Conservation (phyloP, 2,329 filamentous ascomycete genomes). For the Hymenoscyphus fraxineus region DNA sequence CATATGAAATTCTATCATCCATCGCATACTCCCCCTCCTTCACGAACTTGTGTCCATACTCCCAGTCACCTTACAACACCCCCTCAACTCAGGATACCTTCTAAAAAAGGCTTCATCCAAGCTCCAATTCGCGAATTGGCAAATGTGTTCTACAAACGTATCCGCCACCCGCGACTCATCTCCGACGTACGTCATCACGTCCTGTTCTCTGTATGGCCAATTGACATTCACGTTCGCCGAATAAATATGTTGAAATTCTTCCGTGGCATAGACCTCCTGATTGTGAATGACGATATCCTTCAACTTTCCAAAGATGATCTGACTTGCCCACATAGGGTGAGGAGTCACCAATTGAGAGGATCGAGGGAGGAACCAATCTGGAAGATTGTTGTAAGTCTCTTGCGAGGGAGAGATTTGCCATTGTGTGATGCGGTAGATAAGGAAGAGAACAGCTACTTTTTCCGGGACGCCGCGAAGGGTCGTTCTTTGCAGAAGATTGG, state of each 20-base stretch:
- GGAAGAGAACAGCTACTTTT: slow-evolving; percentile 21
- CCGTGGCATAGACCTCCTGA: slow-evolving; percentile 38
- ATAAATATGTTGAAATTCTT: slow-evolving; percentile 38
- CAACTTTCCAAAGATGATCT: slow-evolving; percentile 37
- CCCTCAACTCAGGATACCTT: slow-evolving; percentile 28
- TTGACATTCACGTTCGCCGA: slow-evolving; percentile 36
- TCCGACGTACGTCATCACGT: slow-evolving; percentile 23
- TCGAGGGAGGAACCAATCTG: slow-evolving; percentile 24
- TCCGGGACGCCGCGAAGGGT: slow-evolving; percentile 19
- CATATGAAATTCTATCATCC: not conserved
- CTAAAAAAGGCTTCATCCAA: slow-evolving; percentile 26
- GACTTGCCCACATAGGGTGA: slow-evolving; percentile 35
- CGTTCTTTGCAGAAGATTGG: slow-evolving; percentile 26
- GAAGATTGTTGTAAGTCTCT: slow-evolving; percentile 24
- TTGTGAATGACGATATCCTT: slow-evolving; percentile 37
- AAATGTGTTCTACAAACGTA: slow-evolving; percentile 24
- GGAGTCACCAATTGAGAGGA: slow-evolving; percentile 33
- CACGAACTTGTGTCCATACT: not conserved
- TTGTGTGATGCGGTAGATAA: slow-evolving; percentile 25
- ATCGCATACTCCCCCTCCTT: not conserved
- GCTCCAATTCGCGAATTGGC: slow-evolving; percentile 27
- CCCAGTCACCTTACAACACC: slow-evolving; percentile 19
- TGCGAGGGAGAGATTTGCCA: slow-evolving; percentile 28
- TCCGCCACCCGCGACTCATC: slow-evolving; percentile 23
- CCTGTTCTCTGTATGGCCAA: slow-evolving; percentile 32